Conservation (phyloP, 805 yeast genomes). For the Kazachstania africana region DNA sequence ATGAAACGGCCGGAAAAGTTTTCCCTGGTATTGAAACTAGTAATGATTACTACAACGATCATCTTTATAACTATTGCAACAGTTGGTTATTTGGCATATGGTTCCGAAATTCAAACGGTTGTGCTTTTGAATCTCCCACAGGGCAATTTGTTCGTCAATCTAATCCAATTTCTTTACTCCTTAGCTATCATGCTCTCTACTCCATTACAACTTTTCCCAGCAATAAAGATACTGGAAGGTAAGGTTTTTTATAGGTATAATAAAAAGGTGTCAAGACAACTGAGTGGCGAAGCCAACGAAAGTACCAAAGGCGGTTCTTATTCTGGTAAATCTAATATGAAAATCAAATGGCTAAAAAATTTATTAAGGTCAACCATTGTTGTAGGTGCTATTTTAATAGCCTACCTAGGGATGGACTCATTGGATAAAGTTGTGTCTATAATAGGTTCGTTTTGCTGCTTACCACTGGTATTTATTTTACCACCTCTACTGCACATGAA, state of each 20-base stretch:
- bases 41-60: slow-evolving; percentile 48
- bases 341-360: slow-evolving; percentile 59
- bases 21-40: slow-evolving; percentile 51
- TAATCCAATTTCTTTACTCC: slow-evolving; percentile 62
- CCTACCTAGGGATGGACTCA: slow-evolving; percentile 56
- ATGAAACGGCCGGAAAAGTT: slow-evolving; percentile 67
- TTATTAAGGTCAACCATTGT: slow-evolving; percentile 45
- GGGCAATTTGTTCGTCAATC: slow-evolving; percentile 43
- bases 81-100: slow-evolving; percentile 62
- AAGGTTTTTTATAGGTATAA: slow-evolving; percentile 37
- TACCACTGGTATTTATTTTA: slow-evolving; percentile 75
- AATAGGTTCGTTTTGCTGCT: slow-evolving; percentile 77
- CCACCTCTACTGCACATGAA: slow-evolving; percentile 67
- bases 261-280: slow-evolving; percentile 10
- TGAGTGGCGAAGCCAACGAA: no score
- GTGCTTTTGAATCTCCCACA: slow-evolving; percentile 66
- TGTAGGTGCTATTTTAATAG: slow-evolving; percentile 40
- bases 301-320: slow-evolving; percentile 9
- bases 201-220: slow-evolving; percentile 74
- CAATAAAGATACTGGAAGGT: slow-evolving; percentile 60
- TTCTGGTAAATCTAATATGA: slow-evolving; percentile 45
- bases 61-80: slow-evolving; percentile 55
- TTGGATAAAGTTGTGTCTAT: slow-evolving; percentile 67
- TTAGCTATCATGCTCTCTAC: slow-evolving; percentile 66
- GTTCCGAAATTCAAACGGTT: slow-evolving; percentile 51